Base-by-base conservation (phyloP, 305 asterid genomes). In the Nicotiana rustica region DNA sequence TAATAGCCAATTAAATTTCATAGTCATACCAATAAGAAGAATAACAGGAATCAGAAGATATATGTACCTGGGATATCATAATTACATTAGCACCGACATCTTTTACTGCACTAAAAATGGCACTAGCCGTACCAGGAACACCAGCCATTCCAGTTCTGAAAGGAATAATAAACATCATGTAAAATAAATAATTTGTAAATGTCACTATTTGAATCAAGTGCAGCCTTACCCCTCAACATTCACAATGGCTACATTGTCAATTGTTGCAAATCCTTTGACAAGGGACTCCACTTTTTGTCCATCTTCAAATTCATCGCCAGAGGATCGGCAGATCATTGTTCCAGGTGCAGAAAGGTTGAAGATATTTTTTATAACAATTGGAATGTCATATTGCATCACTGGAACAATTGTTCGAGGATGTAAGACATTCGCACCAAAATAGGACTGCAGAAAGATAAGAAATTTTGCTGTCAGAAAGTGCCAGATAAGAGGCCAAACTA, bases 131-230 rank as follows among this genome's bases (percentile, higher is more conserved):
- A 85, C 99, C 99, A 85, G 98, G 99, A 81, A 96, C 98, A 80
- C 99, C 99, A 77, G 98, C 99, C 99, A 96, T 95, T 89, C 99
- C 99, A 86, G 99, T 96, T 89, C 99, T 96, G 92, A 84, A 84
- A 84, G 84, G 80, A 66, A 21, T 29, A 84, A 71, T 68, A 65
- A 83, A 81, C 75, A 81, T 79, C 38, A 68, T 68, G 82, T 68
- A 76, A 31, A 52, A 65, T 76, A 80, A 68, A 12, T 19, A 41
- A 71, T 52, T 71, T 6, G 5, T 25, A 84, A 76, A 33, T 15
- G 56, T 62, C 44, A 59, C 15, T 44, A 19, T 56, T 57, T 29
- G 65, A 76, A 76, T 29, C 65, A 55, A 76, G 80, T 17, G 47
- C 59, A 66, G 36, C 41, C 92, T 83, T 85, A 96, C 99, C 99